phyloP scores from a whole-genome alignment of 164 flowering plant genomes.

The Nymphaea colorata region DNA sequence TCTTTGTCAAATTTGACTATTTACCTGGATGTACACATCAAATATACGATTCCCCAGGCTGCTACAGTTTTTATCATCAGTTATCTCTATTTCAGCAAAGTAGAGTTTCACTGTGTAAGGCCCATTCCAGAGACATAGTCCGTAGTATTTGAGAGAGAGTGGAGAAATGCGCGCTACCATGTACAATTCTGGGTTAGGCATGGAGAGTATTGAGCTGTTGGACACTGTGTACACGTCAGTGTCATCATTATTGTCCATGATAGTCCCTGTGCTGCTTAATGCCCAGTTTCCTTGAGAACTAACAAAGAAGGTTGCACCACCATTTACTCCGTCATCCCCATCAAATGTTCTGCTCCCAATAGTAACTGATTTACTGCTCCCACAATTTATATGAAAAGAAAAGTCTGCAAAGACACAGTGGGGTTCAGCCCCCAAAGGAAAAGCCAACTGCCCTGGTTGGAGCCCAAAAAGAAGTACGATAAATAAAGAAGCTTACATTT shows the following conservation, averaged over 20 bases:
- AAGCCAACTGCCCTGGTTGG: neutral
- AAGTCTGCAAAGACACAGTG: slow-evolving; percentile 5
- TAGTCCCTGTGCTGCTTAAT: slow-evolving; percentile 12
- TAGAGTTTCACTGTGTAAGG: slow-evolving; percentile 10
- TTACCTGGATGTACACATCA: slow-evolving; percentile 12
- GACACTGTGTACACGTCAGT: neutral
- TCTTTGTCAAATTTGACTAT: neutral
- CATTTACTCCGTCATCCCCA: slow-evolving; percentile 3
- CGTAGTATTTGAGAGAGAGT: slow-evolving; percentile 11
- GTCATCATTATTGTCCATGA: neutral
- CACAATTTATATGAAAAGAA: slow-evolving; percentile 10
- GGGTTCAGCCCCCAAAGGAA: neutral
- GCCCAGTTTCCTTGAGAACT: slow-evolving; percentile 6
- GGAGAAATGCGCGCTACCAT: slow-evolving; percentile 10
- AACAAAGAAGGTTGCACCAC: neutral
- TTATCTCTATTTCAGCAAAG: slow-evolving; percentile 8
- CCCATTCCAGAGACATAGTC: slow-evolving; percentile 10
- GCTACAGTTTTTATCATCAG: slow-evolving; percentile 1
- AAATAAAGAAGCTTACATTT: neutral
- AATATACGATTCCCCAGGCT: slow-evolving; percentile 6
- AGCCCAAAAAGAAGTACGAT: neutral
- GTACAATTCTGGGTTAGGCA: slow-evolving; percentile 1
- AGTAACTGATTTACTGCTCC: slow-evolving; percentile 2
- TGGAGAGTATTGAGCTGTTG: neutral
- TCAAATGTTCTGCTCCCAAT: slow-evolving; percentile 4